phyloP scores from a whole-genome alignment of 495 filamentous ascomycete genomes.

The Penicillium chermesinum region DNA sequence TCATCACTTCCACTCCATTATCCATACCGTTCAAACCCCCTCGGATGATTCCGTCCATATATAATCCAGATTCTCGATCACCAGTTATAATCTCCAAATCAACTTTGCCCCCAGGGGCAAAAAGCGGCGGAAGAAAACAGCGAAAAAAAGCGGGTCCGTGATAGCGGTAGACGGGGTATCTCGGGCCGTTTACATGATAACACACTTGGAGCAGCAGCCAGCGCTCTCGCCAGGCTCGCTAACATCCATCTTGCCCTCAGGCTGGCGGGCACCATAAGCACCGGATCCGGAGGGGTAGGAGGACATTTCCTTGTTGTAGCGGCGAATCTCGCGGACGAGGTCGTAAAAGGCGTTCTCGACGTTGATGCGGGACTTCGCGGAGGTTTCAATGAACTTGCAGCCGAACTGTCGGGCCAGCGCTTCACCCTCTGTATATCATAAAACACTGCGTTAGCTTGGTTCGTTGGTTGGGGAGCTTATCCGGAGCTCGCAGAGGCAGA shows the following conservation, averaged over 20 bases:
- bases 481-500: no score
- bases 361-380: constrained; percentile 94
- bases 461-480: no score
- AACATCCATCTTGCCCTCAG: constrained; percentile 70
- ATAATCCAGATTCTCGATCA: no score
- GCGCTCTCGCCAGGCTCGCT: constrained; percentile 62
- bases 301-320: constrained; percentile 97
- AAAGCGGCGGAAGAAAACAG: neutral
- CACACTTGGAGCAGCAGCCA: constrained; percentile 82
- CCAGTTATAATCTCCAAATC: neutral
- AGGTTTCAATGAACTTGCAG: constrained; percentile 98
- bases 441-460: neutral
- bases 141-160: neutral
- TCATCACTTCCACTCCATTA: neutral
- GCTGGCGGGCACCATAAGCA: constrained; percentile 54
- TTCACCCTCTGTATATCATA: constrained; percentile 68
- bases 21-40: neutral
- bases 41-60: neutral
- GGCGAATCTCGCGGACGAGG: constrained; percentile 92
- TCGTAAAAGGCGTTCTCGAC: constrained; percentile 98
- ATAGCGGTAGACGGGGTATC: neutral
- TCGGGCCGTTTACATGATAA: constrained; percentile 69
- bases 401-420: constrained; percentile 78
- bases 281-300: constrained; percentile 68
- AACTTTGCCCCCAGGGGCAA: neutral